Conservation (phyloP, 768 basidiomycete genomes). For the Myochromella boudieri region DNA sequence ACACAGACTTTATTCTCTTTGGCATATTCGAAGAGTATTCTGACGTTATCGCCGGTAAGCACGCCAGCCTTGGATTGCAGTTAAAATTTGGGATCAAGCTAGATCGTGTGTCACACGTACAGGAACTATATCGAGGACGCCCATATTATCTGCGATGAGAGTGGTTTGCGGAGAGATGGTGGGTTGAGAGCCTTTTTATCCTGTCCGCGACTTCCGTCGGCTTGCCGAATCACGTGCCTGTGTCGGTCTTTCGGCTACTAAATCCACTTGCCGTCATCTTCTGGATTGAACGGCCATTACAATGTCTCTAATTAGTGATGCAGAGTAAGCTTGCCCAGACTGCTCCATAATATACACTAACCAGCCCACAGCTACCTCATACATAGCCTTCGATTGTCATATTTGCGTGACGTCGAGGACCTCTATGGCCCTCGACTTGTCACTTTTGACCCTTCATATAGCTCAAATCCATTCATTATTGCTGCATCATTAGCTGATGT, state of each 20-base stretch:
- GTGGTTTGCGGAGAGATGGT: background rate
- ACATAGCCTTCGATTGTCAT: conserved; percentile 81
- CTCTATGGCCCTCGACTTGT: conserved; percentile 82
- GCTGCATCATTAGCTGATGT: conserved; percentile 78
- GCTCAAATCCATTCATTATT: conserved; percentile 80
- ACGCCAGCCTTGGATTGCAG: conserved; percentile 73
- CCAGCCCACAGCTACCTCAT: conserved; percentile 57
- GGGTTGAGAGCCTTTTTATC: background rate
- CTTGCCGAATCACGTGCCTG: background rate
- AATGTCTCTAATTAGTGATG: conserved; percentile 68
- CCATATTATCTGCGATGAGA: conserved; percentile 45
- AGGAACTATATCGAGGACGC: conserved; percentile 81
- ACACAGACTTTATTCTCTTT: conserved; percentile 74
- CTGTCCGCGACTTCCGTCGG: background rate
- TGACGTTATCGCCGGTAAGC: conserved; percentile 90
- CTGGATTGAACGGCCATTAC: too few relatives aligned
- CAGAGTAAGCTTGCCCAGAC: conserved; percentile 39
- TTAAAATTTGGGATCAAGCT: conserved; percentile 8
- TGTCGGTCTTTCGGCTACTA: too few relatives aligned
- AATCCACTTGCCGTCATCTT: too few relatives aligned
- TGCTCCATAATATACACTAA: background rate
- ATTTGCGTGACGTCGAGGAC: conserved; percentile 88
- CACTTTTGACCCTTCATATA: conserved; percentile 73
- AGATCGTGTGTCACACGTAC: conserved; percentile 41
- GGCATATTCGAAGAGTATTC: conserved; percentile 95